These are phyloP conservation scores for Fagopyrum tataricum DNA, from an alignment of 148 eudicot genomes.

Conservation along the genomic window DNA sequence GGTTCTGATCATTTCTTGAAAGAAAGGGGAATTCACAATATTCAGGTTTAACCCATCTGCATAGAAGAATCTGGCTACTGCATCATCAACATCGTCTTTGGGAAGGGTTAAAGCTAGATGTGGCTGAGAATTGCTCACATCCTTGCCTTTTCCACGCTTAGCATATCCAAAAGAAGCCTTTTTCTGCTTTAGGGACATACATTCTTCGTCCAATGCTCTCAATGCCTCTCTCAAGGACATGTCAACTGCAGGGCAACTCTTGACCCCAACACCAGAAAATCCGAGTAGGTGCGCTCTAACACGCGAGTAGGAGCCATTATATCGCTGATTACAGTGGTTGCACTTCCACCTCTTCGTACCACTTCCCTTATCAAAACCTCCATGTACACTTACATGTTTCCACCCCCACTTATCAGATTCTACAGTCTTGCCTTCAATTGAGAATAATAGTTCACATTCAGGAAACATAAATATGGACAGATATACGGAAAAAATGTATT, in stretches of 20 bases:
- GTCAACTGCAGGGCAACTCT: constrained; percentile 47
- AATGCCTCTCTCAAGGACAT: constrained; percentile 38
- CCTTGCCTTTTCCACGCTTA: constrained; percentile 15
- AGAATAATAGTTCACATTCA: not conserved
- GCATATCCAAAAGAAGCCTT: constrained; percentile 11
- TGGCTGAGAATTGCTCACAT: constrained; percentile 21
- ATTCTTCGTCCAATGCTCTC: constrained; percentile 32
- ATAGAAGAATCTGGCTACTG: constrained; percentile 36
- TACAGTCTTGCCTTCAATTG: constrained; percentile 25
- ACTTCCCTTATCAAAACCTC: constrained; percentile 45
- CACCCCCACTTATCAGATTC: constrained; percentile 55
- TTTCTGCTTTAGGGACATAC: constrained; percentile 33
- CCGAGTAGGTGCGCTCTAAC: constrained; percentile 52
- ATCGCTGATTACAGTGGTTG: constrained; percentile 37
- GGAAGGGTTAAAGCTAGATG: constrained; percentile 20
- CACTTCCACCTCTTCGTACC: constrained; percentile 54
- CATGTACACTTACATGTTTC: constrained; percentile 42
- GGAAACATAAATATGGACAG: not conserved
- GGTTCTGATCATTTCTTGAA: constrained; percentile 33
- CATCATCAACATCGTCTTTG: constrained; percentile 40
- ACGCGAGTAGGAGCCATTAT: constrained; percentile 45
- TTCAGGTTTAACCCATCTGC: constrained; percentile 37
- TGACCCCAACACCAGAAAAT: constrained; percentile 42
- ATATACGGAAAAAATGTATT: not conserved
- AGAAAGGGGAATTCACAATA: constrained; percentile 32